Percentiles rank a stretch among this genome's conserved stretches.
These are phyloP conservation scores for Serendipita sp. DNA, from an alignment of 768 basidiomycete genomes.

Conservation along the genomic window DNA sequence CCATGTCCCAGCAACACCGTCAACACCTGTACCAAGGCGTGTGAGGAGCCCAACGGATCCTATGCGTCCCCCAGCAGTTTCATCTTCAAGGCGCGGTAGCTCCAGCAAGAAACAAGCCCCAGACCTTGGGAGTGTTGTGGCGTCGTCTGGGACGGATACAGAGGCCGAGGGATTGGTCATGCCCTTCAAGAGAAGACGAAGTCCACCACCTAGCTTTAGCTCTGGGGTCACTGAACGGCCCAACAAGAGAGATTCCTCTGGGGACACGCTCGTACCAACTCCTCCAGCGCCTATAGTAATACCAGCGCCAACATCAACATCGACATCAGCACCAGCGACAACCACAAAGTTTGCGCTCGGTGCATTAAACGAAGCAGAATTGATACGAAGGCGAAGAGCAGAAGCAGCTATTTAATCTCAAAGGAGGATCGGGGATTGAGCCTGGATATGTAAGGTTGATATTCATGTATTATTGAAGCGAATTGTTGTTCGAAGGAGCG, in stretches of 20 bases:
- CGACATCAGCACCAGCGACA: slow-evolving; percentile 1
- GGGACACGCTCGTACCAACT: slow-evolving; percentile 10
- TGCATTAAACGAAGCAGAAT: slow-evolving; percentile 21
- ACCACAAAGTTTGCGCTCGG: slow-evolving; percentile 11
- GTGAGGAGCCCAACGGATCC: slow-evolving; percentile 11
- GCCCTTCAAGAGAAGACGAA: slow-evolving; percentile 31
- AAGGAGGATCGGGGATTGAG: neutral
- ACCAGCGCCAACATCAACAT: neutral
- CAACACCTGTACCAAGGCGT: slow-evolving; percentile 17
- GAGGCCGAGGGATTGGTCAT: slow-evolving; percentile 45
- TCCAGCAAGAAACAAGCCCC: slow-evolving; percentile 18
- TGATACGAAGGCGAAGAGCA: slow-evolving; percentile 23
- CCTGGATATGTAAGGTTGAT: neutral
- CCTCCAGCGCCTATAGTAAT: neutral
- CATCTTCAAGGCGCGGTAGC: slow-evolving; percentile 9
- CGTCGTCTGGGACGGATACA: slow-evolving; percentile 36
- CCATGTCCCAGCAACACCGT: slow-evolving; percentile 7
- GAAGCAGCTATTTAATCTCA: slow-evolving; percentile 19
- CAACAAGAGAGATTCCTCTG: slow-evolving; percentile 11
- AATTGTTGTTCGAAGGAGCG: neutral
- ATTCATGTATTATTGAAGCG: no score
- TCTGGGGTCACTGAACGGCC: neutral
- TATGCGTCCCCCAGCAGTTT: slow-evolving; percentile 6
- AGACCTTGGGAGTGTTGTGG: slow-evolving; percentile 18
- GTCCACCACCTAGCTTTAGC: slow-evolving; percentile 1